A percentile compares a stretch with the other conserved stretches of the same genome.
Evolutionary conservation across 169 alveolate genomes (phyloP).

Genomic region (Plasmodium billcollinsi): DNA sequence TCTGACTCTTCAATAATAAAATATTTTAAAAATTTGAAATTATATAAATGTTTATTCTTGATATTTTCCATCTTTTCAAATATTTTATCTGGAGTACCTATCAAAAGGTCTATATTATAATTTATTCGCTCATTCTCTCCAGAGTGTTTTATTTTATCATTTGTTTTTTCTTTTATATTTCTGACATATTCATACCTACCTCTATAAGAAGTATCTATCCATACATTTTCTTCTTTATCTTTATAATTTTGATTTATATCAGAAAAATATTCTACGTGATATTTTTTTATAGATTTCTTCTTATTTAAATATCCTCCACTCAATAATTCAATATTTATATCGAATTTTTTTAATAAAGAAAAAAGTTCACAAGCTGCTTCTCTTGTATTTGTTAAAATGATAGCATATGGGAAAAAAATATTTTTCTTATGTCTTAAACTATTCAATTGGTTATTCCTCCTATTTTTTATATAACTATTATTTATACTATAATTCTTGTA

Average conservation of each 20-base stretch:
- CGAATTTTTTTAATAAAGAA: slow-evolving; percentile 67
- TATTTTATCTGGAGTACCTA: slow-evolving; percentile 77
- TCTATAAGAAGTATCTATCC: background rate
- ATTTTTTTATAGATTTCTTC: slow-evolving; percentile 58
- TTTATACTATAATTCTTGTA: slow-evolving; percentile 45
- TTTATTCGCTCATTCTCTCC: slow-evolving; percentile 20
- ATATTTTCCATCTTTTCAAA: slow-evolving; percentile 72
- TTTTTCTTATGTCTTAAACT: slow-evolving; percentile 73
- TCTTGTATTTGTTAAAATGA: slow-evolving; percentile 73
- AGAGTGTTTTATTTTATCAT: slow-evolving; percentile 6
- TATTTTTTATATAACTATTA: slow-evolving; percentile 56
- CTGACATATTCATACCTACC: background rate
- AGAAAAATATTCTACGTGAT: slow-evolving; percentile 19
- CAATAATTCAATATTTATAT: slow-evolving; percentile 62
- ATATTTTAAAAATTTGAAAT: slow-evolving; percentile 75
- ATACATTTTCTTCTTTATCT: background rate
- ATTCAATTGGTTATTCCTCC: slow-evolving; percentile 58
- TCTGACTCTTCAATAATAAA: slow-evolving; percentile 62
- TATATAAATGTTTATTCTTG: slow-evolving; percentile 74
- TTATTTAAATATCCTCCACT: slow-evolving; percentile 70
- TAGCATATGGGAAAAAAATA: slow-evolving; percentile 62
- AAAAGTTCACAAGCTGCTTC: slow-evolving; percentile 75
- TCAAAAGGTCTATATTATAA: slow-evolving; percentile 52
- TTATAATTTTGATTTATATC: background rate
- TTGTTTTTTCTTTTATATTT: slow-evolving; percentile 4